Evolutionary conservation across 768 basidiomycete genomes (phyloP).

Genomic region (Suillus discolor): DNA sequence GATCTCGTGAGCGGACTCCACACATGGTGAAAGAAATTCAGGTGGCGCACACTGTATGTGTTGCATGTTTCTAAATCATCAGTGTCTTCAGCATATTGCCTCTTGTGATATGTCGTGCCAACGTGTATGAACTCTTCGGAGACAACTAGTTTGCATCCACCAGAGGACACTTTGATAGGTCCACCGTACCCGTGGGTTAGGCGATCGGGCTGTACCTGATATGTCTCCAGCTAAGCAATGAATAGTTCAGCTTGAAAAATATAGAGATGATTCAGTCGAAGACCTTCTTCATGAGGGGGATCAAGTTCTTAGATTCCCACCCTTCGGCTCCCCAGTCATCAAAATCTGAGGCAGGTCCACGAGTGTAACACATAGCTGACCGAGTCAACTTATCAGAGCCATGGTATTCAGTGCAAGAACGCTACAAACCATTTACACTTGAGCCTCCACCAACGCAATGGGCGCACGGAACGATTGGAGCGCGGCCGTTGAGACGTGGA

Average conservation of each 20-base stretch:
- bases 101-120: slow-evolving; percentile 48
- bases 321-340: slow-evolving; percentile 32
- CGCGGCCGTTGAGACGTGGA: slow-evolving; percentile 18
- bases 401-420: background rate
- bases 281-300: slow-evolving; percentile 30
- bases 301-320: slow-evolving; percentile 26
- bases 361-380: slow-evolving; percentile 22
- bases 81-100: slow-evolving; percentile 45
- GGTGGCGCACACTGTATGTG: slow-evolving; percentile 26
- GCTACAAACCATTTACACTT: slow-evolving; percentile 21
- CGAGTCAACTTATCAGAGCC: background rate
- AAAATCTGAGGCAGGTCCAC: slow-evolving; percentile 29
- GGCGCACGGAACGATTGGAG: slow-evolving; percentile 17
- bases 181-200: slow-evolving; percentile 26
- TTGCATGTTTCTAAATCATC: slow-evolving; percentile 43
- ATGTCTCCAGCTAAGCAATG: slow-evolving; percentile 21
- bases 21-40: background rate
- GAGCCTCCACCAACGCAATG: slow-evolving; percentile 30
- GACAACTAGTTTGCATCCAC: slow-evolving; percentile 20
- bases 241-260: background rate
- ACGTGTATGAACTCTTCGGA: slow-evolving; percentile 50
- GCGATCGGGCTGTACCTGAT: slow-evolving; percentile 18
- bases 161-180: slow-evolving; percentile 26
- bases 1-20: background rate
- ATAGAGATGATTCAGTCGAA: background rate